Base-by-base conservation (phyloP, 2,329 filamentous ascomycete genomes). In the Cordyceps pruinosa region DNA sequence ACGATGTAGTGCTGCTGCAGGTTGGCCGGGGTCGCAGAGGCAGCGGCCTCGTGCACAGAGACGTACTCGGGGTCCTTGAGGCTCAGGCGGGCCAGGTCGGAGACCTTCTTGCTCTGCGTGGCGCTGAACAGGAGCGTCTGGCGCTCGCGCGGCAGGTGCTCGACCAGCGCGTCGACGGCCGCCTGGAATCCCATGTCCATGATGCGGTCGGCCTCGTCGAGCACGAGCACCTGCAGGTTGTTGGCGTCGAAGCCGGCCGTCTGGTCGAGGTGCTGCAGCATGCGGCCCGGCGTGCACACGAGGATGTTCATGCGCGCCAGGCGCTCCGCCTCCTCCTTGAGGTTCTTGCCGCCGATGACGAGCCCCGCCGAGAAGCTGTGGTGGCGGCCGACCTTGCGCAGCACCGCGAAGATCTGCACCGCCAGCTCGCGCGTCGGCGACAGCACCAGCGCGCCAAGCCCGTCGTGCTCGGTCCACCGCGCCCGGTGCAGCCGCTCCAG, bases 121-220 rank as follows among this genome's bases (percentile, higher is more conserved):
- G 94, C 94, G 68, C 89, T 95, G 77, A 97, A 99, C 10, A 99
- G 83, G 68, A 99, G 79, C 0, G 94, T 99, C 73, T 99, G 94
- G 60, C 94, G 81, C 28, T 87, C 77, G 65, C 84, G 86, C 1
- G 94, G 94, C 2, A 99, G 77, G 69, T 97, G 95, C 60, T 96
- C 91, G 28, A 99, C 75, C 51, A 99, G 88, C 0, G 94, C 94
- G 72, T 99, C 94, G 4, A 99, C 86, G 1, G 90, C 90, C 5
- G 80, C 78, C 71, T 96, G 87, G 70, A 99, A 99, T 5, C 94
- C 94, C 90, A 97, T 94, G 68, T 99, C 94, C 81, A 99, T 85
- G 67, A 97, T 97, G 39, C 94, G 84, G 71, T 99, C 94, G 3
- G 94, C 94, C 72, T 99, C 94, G 66, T 99, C 94, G 57, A 99